Evolutionary conservation across 2,329 filamentous ascomycete species (phyloP).

Genomic region (Diaporthe velutina): DNA sequence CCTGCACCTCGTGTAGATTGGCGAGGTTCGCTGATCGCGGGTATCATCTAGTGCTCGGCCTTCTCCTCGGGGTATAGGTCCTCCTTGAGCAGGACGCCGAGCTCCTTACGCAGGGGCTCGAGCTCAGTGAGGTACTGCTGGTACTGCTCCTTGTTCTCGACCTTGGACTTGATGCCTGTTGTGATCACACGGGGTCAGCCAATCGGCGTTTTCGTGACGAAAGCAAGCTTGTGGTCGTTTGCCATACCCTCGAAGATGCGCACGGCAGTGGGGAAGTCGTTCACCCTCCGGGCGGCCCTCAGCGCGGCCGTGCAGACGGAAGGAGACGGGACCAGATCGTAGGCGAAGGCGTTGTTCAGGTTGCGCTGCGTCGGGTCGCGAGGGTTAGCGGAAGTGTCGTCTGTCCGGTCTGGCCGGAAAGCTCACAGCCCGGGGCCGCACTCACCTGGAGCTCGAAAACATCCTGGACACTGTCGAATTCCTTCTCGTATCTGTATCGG

Average conservation of each 20-base stretch:
- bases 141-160: conserved; percentile 98
- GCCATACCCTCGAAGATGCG: conserved; percentile 95
- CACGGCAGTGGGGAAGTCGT: conserved; percentile 98
- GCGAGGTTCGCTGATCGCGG: conserved; percentile 10
- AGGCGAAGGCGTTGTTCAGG: conserved; percentile 99
- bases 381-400: conserved; percentile 39
- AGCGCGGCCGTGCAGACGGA: conserved; percentile 92
- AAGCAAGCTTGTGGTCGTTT: background rate
- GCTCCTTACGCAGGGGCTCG: conserved; percentile 91
- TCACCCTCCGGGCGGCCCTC: conserved; percentile 93
- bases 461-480: conserved; percentile 97
- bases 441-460: conserved; percentile 99
- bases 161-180: conserved; percentile 97
- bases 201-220: background rate
- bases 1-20: background rate
- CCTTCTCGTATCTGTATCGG: conserved; percentile 91
- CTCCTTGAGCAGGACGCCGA: conserved; percentile 92
- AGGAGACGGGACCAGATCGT: conserved; percentile 97
- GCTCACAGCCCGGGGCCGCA: conserved; percentile 41
- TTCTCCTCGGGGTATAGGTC: conserved; percentile 83
- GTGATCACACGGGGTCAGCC: conserved; percentile 20
- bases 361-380: conserved; percentile 68
- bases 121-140: conserved; percentile 96
- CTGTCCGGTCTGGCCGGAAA: background rate
- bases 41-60: conserved; percentile 50